Base-by-base conservation (phyloP, 1,284 basidiomycete species). In the Puccinia polysora region DNA sequence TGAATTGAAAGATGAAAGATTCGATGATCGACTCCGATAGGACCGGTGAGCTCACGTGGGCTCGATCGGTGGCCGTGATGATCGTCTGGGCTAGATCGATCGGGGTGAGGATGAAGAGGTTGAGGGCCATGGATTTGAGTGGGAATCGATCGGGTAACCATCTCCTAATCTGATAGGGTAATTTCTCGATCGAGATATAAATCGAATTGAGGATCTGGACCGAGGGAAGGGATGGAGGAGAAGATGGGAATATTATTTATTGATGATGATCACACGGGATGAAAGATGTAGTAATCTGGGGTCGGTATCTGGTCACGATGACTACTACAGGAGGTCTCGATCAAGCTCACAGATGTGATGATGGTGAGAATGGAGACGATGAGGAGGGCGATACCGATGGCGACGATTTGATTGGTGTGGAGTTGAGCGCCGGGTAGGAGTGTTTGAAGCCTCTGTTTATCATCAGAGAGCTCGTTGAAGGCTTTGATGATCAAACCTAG, bases 181-280 rank as follows among this genome's bases (percentile, higher is more conserved):
- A 34, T 40, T 23, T 59, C 38, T 59, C 56, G 12, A 38, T 59
- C 15, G 43, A 25, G 23, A 59, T 59, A 23, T 59, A 59, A 8
- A 59, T 59, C 36, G 56, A 38, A 20, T 59, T 59, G 34, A 59
- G 36, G 36, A 38, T 20, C 56, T 59, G 6, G 6, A 23, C n/a
- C n/a, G 23, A 7, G 4, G 12, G 8, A 2, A 36, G 14, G 23
- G 18, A 49, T 15, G 4, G 4, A 49, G 23, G 4, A 18, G 30
- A 32, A 18, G 3, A 32, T 2, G 53, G 53, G 15, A 23, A 32
- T 14, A 2, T n/a, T n/a, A n/a, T n/a, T n/a, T n/a, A n/a, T n/a
- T 55, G 5, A 30, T 55, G 6, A 12, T 34, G 7, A 32, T 34
- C 4, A 55, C 53, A n/a, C 14, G 23, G 23, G 14, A 2, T 36